Conservation (phyloP, 257 asterid genomes). For the Leonotis leonurus region DNA sequence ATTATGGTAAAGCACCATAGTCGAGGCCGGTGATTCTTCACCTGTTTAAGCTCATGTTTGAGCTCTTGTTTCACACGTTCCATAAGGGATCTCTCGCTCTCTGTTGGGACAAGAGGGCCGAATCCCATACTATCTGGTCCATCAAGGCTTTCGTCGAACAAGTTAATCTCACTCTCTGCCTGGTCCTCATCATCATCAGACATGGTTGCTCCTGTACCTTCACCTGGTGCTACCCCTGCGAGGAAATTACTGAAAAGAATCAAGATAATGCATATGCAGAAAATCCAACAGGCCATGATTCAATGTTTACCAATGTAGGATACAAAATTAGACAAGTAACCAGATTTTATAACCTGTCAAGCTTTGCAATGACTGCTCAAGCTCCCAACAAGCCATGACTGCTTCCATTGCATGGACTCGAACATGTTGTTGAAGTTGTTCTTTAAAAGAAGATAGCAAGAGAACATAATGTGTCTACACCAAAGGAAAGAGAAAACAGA, state of each 20-base stretch:
- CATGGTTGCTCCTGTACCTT: conserved; percentile 58
- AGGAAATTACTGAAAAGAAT: too few relatives aligned
- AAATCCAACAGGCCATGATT: too few relatives aligned
- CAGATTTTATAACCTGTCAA: conserved; percentile 47
- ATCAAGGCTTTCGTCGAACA: conserved; percentile 45
- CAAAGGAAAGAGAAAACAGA: background rate
- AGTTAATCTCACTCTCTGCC: conserved; percentile 36
- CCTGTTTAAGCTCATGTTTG: conserved; percentile 69
- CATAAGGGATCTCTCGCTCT: conserved; percentile 51
- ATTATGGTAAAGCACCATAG: background rate
- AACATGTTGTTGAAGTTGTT: conserved; percentile 65
- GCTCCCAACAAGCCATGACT: conserved; percentile 75
- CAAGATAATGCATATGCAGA: too few relatives aligned
- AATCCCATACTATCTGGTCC: conserved; percentile 35
- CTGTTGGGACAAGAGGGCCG: conserved; percentile 50
- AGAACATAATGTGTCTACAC: conserved; percentile 58
- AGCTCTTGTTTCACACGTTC: conserved; percentile 61
- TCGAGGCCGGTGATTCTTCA: background rate
- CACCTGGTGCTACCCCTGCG: conserved; percentile 58
- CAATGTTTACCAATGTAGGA: too few relatives aligned
- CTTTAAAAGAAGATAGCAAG: conserved; percentile 62
- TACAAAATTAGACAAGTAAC: too few relatives aligned
- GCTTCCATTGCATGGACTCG: conserved; percentile 78
- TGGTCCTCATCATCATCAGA: conserved; percentile 47
- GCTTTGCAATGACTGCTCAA: conserved; percentile 64